Conservation (phyloP, 2,329 filamentous ascomycete genomes). For the Ampelomyces quisqualis region DNA sequence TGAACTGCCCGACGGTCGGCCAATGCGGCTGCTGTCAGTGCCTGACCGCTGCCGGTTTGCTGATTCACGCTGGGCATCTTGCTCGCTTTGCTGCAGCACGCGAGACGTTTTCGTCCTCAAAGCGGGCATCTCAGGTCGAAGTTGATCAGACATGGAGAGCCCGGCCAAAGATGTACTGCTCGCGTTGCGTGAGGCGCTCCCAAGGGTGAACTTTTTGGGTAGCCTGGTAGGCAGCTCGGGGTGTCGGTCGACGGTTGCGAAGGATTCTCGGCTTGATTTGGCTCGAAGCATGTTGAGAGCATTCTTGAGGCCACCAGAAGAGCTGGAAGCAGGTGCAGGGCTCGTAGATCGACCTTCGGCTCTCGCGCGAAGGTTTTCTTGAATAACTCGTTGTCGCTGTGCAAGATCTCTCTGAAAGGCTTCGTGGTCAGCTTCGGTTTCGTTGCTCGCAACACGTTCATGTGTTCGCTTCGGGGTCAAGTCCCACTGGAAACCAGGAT, state of each 20-base stretch:
- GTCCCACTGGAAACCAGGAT: constrained; percentile 46
- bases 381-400: constrained; percentile 67
- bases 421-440: constrained; percentile 59
- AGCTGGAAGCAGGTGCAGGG: constrained; percentile 37
- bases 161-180: constrained; percentile 40
- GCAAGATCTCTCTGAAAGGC: constrained; percentile 75
- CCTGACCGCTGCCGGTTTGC: constrained; percentile 34
- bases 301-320: constrained; percentile 50
- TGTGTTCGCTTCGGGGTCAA: constrained; percentile 52
- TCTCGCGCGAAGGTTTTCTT: constrained; percentile 70
- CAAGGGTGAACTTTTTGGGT: constrained; percentile 63
- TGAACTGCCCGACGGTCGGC: constrained; percentile 34
- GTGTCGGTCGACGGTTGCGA: constrained; percentile 51
- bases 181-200: constrained; percentile 43
- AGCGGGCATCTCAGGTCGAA: constrained; percentile 30
- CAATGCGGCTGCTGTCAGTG: constrained; percentile 38
- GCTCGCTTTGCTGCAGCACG: constrained; percentile 37
- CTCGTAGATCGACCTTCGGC: constrained; percentile 53
- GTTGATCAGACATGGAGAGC: constrained; percentile 22
- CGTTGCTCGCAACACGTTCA: constrained; percentile 52
- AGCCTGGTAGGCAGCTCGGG: constrained; percentile 55
- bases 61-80: constrained; percentile 38
- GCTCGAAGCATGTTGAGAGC: constrained; percentile 64
- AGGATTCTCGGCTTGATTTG: constrained; percentile 68
- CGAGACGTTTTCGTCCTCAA: constrained; percentile 36